phyloP scores from a whole-genome alignment of 1,284 basidiomycete genomes.

The Malassezia restricta region DNA sequence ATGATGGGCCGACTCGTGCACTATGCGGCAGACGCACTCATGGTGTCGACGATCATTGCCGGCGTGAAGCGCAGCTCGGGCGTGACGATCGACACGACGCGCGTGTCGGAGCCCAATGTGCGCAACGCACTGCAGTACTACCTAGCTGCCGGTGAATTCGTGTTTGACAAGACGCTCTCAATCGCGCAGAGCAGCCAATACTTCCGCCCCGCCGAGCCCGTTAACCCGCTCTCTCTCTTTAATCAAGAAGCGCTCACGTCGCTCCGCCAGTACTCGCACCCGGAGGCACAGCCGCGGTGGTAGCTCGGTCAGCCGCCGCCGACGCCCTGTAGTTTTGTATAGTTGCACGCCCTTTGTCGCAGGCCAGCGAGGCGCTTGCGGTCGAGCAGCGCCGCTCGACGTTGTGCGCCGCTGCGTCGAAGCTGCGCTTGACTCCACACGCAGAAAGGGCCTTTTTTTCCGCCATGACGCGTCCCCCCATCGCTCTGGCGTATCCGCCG shows the following conservation, averaged over 20 bases:
- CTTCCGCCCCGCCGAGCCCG: constrained; percentile 8
- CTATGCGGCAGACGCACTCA: constrained; percentile 69
- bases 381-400: too few species aligned
- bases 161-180: constrained; percentile 55
- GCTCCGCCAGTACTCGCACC: constrained; percentile 5
- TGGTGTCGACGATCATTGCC: constrained; percentile 76
- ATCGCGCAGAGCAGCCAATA: constrained; percentile 14
- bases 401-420: too few species aligned
- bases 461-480: not conserved
- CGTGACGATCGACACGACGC: constrained; percentile 23
- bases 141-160: constrained; percentile 70
- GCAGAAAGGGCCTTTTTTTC: too few species aligned
- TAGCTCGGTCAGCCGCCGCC: not conserved
- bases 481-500: constrained; percentile 1
- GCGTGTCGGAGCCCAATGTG: constrained; percentile 54
- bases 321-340: not conserved
- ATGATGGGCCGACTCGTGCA: constrained; percentile 62
- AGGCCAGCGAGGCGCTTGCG: too few species aligned
- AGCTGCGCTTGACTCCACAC: too few species aligned
- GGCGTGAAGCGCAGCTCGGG: constrained; percentile 67
- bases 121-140: constrained; percentile 67
- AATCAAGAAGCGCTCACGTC: not conserved
- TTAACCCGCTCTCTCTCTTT: constrained; percentile 4
- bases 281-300: not conserved
- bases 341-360: not conserved